Evolutionary conservation across 1,284 basidiomycete species (phyloP), one percentile per base, ranked within the genome.

Genomic region (Chalciporus piperatoides): DNA sequence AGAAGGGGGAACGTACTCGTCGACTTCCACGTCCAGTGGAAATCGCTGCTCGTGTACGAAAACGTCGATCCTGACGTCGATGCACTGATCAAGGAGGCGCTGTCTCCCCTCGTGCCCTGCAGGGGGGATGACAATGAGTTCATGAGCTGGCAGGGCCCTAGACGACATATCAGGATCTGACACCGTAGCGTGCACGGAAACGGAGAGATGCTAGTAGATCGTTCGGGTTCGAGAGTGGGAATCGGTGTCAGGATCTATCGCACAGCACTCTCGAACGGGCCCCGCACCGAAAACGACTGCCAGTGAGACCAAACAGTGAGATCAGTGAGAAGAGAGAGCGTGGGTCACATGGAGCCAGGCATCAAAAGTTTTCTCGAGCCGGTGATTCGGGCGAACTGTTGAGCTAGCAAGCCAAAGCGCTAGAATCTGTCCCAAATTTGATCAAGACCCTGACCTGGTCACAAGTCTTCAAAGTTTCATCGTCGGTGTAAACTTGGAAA

Each of bases 21-120:
- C 88, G 55, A 85, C 74, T 66, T 91, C 88, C 8, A 70, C 72
- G 40, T 88, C 84, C 25, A 84, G 67, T 47, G 86, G 75, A 60
- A 90, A 91, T 36, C 73, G 71, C 39, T 70, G 64, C 35, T 69
- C 68, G 25, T 54, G 59, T 37, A 70, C 55, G 68, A 90, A 91
- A 48, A 90, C 86, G 33, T 74, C 72, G 58, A 81, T 78, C 60
- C 84, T 79, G 59, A 89, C 71, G 56, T 76, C 69, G 65, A 76
- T 78, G 63, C 85, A 87, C 59, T 85, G 77, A 61, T 81, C 33
- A 59, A 77, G 56, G 47, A 79, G 67, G 37, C 42, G 47, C 27
- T 65, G 63, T 42, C 70, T 68, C 47, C 55, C 61, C 3, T 56
- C 52, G 54, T 72, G 63, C 37, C 68, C 69, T 28, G 68, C 60